Percentiles rank a stretch among this genome's conserved stretches.
Evolutionary conservation across 2,329 filamentous ascomycete species (phyloP).

Genomic region (Fusarium begoniae): DNA sequence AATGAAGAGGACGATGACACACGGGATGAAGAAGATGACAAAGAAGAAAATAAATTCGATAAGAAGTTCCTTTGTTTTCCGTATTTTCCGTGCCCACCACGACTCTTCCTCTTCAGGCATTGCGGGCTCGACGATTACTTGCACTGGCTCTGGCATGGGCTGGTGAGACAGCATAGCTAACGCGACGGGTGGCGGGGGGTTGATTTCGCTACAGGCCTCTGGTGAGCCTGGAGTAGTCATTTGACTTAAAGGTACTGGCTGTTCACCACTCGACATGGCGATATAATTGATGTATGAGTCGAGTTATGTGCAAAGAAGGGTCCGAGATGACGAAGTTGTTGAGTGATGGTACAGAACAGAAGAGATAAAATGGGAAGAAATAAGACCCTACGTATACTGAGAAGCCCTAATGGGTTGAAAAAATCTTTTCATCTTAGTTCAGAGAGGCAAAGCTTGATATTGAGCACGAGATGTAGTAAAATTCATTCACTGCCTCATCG

Average conservation of each 20-base stretch:
- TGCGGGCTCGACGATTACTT: too few species aligned
- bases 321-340: background rate
- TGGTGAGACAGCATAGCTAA: background rate
- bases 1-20: too few species aligned
- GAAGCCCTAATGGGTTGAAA: background rate
- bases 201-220: background rate
- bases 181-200: background rate
- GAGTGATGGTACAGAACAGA: background rate
- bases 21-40: too few species aligned
- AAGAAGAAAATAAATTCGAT: accelerated
- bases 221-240: background rate
- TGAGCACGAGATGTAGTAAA: background rate
- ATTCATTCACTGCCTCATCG: background rate
- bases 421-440: too few species aligned
- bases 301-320: background rate
- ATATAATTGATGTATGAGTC: background rate
- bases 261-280: background rate
- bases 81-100: too few species aligned
- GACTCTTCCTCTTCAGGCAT: background rate
- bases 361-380: background rate
- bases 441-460: background rate
- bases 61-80: too few species aligned
- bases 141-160: background rate
- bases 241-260: background rate
- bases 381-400: too few species aligned